A percentile compares a stretch with the other conserved stretches of the same genome.
These are phyloP conservation scores for Miscanthus sacchariflorus DNA, from an alignment of 202 grass and related monocot genomes.

Conservation along the genomic window DNA sequence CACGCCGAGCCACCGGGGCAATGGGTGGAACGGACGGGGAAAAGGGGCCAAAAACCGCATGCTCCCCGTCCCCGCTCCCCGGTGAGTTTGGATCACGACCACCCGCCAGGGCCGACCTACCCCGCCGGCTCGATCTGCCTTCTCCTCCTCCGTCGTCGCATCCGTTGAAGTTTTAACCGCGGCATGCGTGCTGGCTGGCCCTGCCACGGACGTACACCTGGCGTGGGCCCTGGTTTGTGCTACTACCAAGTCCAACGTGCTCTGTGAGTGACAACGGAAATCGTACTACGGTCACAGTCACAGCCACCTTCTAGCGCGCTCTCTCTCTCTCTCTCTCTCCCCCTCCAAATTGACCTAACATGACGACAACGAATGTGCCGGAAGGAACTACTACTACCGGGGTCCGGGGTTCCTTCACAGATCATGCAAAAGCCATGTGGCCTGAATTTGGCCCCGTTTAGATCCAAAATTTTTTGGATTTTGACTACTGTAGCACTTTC, in stretches of 20 bases:
- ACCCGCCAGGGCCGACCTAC: background rate
- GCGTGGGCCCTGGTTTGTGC: background rate
- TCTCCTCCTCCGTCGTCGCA: too few species aligned
- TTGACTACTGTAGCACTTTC: too few species aligned
- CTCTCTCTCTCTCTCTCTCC: too few species aligned
- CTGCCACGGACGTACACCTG: too few species aligned
- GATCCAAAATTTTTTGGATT: too few species aligned
- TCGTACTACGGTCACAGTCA: background rate
- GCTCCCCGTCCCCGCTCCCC: background rate
- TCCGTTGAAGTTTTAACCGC: too few species aligned
- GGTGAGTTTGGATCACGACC: conserved; percentile 20
- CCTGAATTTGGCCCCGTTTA: too few species aligned
- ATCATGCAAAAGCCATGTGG: conserved; percentile 3
- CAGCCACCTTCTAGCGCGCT: background rate
- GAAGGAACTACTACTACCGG: background rate
- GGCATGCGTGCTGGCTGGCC: too few species aligned
- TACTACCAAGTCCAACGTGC: too few species aligned
- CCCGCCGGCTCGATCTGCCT: background rate
- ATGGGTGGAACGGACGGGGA: background rate
- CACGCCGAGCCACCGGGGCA: conserved; percentile 19
- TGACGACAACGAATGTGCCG: conserved; percentile 1
- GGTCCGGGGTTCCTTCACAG: too few species aligned
- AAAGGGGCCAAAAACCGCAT: background rate
- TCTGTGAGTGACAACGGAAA: background rate
- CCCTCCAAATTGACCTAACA: background rate